Base-by-base conservation (phyloP, 164 flowering plant genomes). In the Sedum album region DNA sequence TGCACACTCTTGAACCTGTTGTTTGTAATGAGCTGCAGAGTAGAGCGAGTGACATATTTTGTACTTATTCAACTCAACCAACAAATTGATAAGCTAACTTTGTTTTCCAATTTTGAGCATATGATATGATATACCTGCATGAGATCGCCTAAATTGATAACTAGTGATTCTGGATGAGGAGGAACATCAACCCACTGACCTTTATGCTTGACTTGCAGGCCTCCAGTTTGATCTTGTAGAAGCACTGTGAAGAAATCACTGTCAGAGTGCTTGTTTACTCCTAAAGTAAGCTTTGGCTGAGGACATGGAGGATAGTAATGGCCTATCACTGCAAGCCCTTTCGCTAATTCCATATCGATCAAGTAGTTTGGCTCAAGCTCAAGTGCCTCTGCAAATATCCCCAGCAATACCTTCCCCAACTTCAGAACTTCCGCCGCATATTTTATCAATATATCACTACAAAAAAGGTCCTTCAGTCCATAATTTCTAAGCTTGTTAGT, bases 101-200 rank as follows among this genome's bases (percentile, higher is more conserved):
- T 31, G 38, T 7, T 11, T 31, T 13, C 39, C 0, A 28, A 35
- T 65, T 23, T 35, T n/a, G n/a, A 6, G 46, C 23, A 23, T 18
- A n/a, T n/a, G n/a, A 10, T 35, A 23, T 35, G 17, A 41, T 6
- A 44, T 66, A 23, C 68, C 68, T 66, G 68, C 13, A 66, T 7
- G 44, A 66, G 68, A 66, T 66, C 68, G 26, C 21, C 68, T 17
- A 66, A 15, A 20, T 66, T 66, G 46, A 66, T 5, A 3, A 66
- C 35, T 13, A 66, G 57, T 23, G 68, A 48, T 13, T 57, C 68
- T 23, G 31, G 68, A 10, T 23, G 15, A 8, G 68, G 68, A 8
- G 55, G 68, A 66, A 66, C 68, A 42, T 66, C 68, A 7, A 66
- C 68, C 68, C 68, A 66, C 10, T 42, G 46, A 25, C 28, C 28